Evolutionary conservation across 441 rosid species (phyloP), one percentile per base, ranked within the genome.

Genomic region (Brassica hybrid): DNA sequence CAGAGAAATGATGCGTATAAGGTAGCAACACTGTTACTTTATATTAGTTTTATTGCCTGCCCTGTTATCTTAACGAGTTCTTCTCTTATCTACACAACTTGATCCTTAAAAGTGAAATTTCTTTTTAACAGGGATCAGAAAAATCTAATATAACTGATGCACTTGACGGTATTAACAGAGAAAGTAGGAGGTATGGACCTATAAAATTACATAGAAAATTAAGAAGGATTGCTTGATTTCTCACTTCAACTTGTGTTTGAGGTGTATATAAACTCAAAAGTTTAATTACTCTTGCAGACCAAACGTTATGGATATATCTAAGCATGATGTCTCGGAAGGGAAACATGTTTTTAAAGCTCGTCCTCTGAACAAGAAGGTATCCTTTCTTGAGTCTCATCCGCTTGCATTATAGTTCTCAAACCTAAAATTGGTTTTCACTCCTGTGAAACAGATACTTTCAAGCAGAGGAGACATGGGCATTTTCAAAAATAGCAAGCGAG

Each of bases 381-480:
- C 32, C 62, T 67, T 34, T 79, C 64, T 45, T 17, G 52, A 67
- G 34, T 60, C 23, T 27, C 9, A 48, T 61, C 74, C n/a, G 6
- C 77, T 65, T 63, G 56, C 71, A 60, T 59, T 79, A 66, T 34
- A 38, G 3, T 11, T 67, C 34, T 69, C 16, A 60, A 58, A 14
- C 34, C 65, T 71, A 11, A 30, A 10, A 7, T 43, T 62, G 60
- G 56, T 75, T 64, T 21, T 17, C 36, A 17, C 50, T 65, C 67
- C 65, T 73, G 74, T 83, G 1, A 67, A 73, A 84, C 87, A 94
- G 97, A 87, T 94, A 83, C 84, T 92, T 79, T 87, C 97, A 73
- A 91, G 94, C 78, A 90, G 86, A 88, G 97, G 97, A 67, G 94
- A 94, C 70, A 82, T 92, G 54, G 98, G 97, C 8, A 79, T 96